These are phyloP conservation scores for Globisporangium alternatum DNA, from an alignment of 352 stramenopile species.

Conservation along the genomic window DNA sequence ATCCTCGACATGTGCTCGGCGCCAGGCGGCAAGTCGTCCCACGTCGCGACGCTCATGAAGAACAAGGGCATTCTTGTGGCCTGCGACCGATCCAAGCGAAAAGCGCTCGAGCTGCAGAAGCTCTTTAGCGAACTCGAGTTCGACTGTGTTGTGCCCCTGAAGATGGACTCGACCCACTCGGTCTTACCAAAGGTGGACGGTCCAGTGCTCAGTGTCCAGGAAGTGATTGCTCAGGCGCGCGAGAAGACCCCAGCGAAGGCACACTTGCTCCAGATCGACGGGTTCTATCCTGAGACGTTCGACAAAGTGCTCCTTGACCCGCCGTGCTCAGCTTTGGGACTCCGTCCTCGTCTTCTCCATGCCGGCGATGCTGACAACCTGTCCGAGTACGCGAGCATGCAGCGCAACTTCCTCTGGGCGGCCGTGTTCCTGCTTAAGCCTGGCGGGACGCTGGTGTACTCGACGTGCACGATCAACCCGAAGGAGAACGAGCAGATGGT, in stretches of 20 bases:
- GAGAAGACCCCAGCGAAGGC: slow-evolving; percentile 42
- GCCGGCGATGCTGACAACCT: slow-evolving; percentile 68
- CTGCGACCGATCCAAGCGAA: slow-evolving; percentile 91
- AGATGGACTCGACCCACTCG: slow-evolving; percentile 89
- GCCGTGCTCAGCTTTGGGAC: slow-evolving; percentile 89
- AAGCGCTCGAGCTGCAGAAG: slow-evolving; percentile 72
- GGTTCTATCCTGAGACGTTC: slow-evolving; percentile 92
- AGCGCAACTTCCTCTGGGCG: slow-evolving; percentile 86
- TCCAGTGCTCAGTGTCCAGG: slow-evolving; percentile 34
- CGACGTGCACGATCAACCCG: slow-evolving; percentile 93
- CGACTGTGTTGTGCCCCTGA: slow-evolving; percentile 54
- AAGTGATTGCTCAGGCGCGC: slow-evolving; percentile 60
- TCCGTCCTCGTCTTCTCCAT: slow-evolving; percentile 90
- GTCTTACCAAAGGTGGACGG: slow-evolving; percentile 53
- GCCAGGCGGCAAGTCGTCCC: slow-evolving; percentile 92
- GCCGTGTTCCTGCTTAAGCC: slow-evolving; percentile 89
- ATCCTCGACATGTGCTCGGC: slow-evolving; percentile 95
- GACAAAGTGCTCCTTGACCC: slow-evolving; percentile 93
- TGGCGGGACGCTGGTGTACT: slow-evolving; percentile 92
- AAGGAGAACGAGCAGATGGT: slow-evolving; percentile 94
- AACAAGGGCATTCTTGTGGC: slow-evolving; percentile 84
- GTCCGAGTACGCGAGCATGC: slow-evolving; percentile 79
- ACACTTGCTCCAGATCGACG: slow-evolving; percentile 73
- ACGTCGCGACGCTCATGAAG: slow-evolving; percentile 90
- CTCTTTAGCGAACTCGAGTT: slow-evolving; percentile 69